Conservation (phyloP, 306 rosid genomes). For the Potentilla sterilis region DNA sequence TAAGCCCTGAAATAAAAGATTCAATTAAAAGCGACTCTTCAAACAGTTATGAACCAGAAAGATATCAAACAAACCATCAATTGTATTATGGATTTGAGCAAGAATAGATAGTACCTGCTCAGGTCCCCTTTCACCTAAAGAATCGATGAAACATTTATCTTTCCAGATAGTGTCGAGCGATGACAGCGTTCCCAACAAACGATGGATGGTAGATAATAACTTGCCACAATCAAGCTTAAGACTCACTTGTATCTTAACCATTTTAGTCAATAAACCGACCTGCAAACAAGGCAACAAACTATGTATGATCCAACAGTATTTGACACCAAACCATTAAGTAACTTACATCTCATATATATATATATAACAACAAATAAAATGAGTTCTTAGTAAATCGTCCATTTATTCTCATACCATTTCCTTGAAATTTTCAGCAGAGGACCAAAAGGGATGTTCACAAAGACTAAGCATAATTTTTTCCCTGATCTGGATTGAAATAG, state of each 20-base stretch:
- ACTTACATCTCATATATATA: background rate
- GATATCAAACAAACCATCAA: background rate
- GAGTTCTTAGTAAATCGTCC: conserved; percentile 11
- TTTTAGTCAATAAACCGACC: conserved; percentile 52
- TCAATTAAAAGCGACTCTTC: conserved; percentile 12
- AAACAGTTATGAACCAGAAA: background rate
- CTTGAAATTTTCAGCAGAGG: conserved; percentile 51
- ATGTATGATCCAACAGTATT: conserved; percentile 8
- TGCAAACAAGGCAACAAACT: conserved; percentile 38
- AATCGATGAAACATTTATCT: conserved; percentile 34
- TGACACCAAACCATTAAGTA: background rate
- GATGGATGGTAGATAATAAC: conserved; percentile 45
- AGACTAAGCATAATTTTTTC: conserved; percentile 61
- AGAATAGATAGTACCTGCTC: conserved; percentile 46
- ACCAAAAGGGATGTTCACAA: conserved; percentile 70
- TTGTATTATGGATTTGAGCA: background rate
- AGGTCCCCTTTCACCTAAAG: conserved; percentile 38
- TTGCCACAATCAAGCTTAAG: conserved; percentile 56
- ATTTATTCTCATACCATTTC: conserved; percentile 56
- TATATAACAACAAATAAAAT: background rate
- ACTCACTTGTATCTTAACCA: conserved; percentile 48
- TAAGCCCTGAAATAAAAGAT: conserved; percentile 51
- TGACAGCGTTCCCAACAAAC: conserved; percentile 54
- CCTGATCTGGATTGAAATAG: conserved; percentile 50
- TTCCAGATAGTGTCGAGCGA: conserved; percentile 41